Conservation (phyloP, 768 basidiomycete genomes). For the Boletus fagicola region DNA sequence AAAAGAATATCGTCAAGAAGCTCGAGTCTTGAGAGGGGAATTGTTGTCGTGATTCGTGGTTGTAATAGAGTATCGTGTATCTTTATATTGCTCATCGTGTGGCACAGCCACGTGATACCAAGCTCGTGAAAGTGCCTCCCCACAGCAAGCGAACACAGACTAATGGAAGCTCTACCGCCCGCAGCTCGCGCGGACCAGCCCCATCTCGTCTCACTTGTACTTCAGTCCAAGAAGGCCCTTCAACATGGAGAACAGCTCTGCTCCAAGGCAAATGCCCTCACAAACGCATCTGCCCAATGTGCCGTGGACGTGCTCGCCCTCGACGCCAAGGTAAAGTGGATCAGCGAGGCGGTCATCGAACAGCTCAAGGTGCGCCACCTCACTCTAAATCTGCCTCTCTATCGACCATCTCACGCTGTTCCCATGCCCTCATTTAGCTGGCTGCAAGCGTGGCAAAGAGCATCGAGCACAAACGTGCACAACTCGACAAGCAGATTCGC, state of each 20-base stretch:
- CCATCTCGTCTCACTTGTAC: constrained; percentile 70
- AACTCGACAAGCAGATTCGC: constrained; percentile 58
- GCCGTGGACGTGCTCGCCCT: constrained; percentile 72
- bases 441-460: constrained; percentile 71
- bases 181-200: constrained; percentile 41
- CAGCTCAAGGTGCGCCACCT: constrained; percentile 63
- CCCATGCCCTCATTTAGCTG: constrained; percentile 44
- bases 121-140: neutral
- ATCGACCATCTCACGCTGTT: neutral
- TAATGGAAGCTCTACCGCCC: constrained; percentile 23
- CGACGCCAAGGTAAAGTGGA: constrained; percentile 80
- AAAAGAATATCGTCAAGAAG: constrained; percentile 39
- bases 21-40: neutral
- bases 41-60: neutral
- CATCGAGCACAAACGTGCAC: constrained; percentile 67
- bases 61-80: constrained; percentile 2
- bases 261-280: constrained; percentile 57
- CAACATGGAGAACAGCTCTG: constrained; percentile 78
- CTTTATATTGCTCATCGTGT: too few species aligned
- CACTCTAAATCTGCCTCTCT: neutral
- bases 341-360: constrained; percentile 68
- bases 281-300: constrained; percentile 63
- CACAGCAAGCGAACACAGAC: neutral
- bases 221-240: constrained; percentile 81
- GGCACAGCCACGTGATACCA: constrained; percentile 8